Evolutionary conservation across 2,329 filamentous ascomycete species (phyloP).

Genomic region (Metarhizium anisopliae): DNA sequence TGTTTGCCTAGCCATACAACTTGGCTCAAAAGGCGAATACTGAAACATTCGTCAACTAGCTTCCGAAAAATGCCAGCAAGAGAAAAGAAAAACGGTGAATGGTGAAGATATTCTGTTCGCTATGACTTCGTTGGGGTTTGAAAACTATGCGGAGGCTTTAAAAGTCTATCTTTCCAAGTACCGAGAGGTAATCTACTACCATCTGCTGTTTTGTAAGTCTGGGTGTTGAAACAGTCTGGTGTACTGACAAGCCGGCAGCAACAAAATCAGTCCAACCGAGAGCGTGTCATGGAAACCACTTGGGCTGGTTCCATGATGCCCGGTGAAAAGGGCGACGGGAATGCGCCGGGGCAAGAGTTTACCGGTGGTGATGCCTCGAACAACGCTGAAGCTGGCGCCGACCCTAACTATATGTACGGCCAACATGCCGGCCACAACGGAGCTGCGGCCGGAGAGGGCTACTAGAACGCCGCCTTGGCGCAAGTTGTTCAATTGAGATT

Average conservation of each 20-base stretch:
- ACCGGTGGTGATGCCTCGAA: constrained; percentile 32
- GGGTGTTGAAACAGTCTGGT: background rate
- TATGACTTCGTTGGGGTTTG: constrained; percentile 97
- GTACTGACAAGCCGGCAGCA: constrained; percentile 20
- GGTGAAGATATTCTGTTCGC: constrained; percentile 98
- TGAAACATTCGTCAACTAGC: constrained; percentile 42
- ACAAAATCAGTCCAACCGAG: constrained; percentile 32
- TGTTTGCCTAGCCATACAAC: constrained; percentile 8
- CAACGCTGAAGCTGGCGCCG: constrained; percentile 30
- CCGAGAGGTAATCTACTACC: constrained; percentile 66
- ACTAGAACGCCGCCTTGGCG: constrained; percentile 22
- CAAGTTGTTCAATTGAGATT: background rate
- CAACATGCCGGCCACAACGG: constrained; percentile 51
- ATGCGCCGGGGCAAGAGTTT: constrained; percentile 26
- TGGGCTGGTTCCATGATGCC: constrained; percentile 24
- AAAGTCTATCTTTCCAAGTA: constrained; percentile 98
- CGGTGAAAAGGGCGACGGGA: constrained; percentile 23
- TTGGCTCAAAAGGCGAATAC: background rate
- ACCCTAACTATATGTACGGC: constrained; percentile 43
- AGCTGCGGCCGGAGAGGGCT: constrained; percentile 41
- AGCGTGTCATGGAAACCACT: constrained; percentile 26
- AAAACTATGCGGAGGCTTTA: constrained; percentile 95
- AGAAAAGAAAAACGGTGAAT: constrained; percentile 98
- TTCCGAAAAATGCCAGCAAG: constrained; percentile 98
- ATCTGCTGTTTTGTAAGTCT: background rate